Base-by-base conservation (phyloP, 371 early-diverging fungal species). In the Coemansia linderi region DNA sequence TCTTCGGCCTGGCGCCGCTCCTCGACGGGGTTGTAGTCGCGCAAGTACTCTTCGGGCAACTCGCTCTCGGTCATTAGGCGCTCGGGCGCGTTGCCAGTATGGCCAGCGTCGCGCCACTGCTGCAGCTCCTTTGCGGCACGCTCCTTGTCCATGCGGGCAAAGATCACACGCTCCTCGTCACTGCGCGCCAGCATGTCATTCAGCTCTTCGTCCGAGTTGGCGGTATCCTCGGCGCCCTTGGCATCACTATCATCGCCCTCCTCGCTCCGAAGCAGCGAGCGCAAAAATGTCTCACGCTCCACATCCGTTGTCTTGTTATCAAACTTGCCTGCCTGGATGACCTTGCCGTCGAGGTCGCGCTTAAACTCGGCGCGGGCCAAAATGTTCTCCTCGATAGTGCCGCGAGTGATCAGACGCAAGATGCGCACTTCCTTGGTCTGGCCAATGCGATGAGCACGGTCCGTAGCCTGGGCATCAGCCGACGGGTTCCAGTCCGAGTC, bases 401-500 rank as follows among this genome's bases (percentile, higher is more conserved):
- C 90, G 37, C 91, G 90, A 6, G 96, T 95, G 67, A 99, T 93
- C 44, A 99, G 81, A n/a, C 99, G 90, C 79, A 98, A 91, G 59
- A 99, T 96, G 33, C 95, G 90, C n/a, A 99, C 99, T 83, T 99
- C 99, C 73, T 97, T 98, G 31, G 93, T 99, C 83, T 99, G 99
- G n/a, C 99, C 99, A 75, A 99, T 99, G 82, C 99, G 93, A 86
- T 99, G 99, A 0, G 99, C 99, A 79, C 99, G 94, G 83, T 99
- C 99, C 83, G 99, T 99, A 1, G 99, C 99, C 87, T 99, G 99
- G 44, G 98, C 85, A 86, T 99, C 99, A 71, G 95, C 95, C 75
- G 98, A 97, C 24, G 99, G 99, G 80, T 99, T 99, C 92, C 99
- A 99, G 81, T 99, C 99, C n/a, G 95, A 94, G 83, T 99, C 99